A percentile compares a stretch with the other conserved stretches of the same genome.
phyloP scores from a whole-genome alignment of 2,329 filamentous ascomycete genomes.

The Mycosphaerella arachidis region DNA sequence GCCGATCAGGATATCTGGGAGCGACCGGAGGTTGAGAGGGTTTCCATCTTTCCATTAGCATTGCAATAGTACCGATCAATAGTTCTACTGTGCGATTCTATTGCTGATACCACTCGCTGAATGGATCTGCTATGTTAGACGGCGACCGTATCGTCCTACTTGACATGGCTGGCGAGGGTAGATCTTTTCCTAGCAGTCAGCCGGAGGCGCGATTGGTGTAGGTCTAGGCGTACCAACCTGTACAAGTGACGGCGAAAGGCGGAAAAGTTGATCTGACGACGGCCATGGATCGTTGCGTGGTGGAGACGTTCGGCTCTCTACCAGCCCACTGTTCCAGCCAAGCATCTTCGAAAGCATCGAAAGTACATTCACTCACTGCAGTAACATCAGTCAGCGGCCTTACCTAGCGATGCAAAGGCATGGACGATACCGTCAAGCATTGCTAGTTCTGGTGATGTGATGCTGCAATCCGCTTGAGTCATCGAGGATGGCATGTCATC shows the following conservation, averaged over 20 bases:
- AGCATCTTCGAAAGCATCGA: constrained; percentile 1
- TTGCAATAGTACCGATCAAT: neutral
- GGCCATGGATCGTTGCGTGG: neutral
- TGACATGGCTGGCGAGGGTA: neutral
- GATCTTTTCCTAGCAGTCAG: neutral
- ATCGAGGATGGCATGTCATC: neutral
- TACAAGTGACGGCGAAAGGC: neutral
- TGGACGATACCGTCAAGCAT: constrained; percentile 1
- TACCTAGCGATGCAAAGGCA: neutral
- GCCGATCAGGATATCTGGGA: constrained; percentile 3
- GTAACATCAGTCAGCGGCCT: neutral
- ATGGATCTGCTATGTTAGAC: neutral
- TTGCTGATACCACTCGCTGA: constrained; percentile 4
- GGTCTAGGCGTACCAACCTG: neutral
- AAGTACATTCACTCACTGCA: constrained; percentile 1
- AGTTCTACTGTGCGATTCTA: neutral
- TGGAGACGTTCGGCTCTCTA: neutral
- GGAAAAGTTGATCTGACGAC: neutral
- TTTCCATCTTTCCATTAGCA: neutral
- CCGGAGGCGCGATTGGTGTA: neutral
- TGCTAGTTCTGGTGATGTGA: neutral
- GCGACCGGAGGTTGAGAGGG: neutral
- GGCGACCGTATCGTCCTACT: neutral
- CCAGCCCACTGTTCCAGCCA: constrained; percentile 2
- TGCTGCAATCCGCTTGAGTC: neutral